Conservation (phyloP, 2,329 filamentous ascomycete genomes). For the Exophiala oligosperma region DNA sequence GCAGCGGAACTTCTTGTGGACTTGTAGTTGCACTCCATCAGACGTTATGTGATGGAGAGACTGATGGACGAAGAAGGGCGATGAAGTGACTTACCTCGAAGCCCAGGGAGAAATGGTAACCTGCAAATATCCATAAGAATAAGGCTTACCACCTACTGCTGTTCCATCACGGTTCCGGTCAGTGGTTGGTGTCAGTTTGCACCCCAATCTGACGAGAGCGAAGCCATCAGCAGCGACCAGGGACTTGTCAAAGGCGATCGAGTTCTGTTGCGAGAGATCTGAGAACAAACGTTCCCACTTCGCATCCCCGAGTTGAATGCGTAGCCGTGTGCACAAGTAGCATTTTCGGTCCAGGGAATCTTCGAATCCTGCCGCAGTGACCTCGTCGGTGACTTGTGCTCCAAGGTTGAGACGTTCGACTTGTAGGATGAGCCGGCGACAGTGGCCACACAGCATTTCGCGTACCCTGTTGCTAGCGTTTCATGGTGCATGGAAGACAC, state of each 20-base stretch:
- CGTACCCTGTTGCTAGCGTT: no score
- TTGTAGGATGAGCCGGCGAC: conserved; percentile 7
- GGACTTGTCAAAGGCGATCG: conserved; percentile 16
- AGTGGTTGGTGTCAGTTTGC: conserved; percentile 11
- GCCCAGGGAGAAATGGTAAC: conserved; percentile 1
- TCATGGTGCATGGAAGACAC: no score
- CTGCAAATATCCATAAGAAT: conserved; percentile 18
- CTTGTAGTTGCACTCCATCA: not conserved
- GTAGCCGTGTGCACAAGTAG: conserved; percentile 16
- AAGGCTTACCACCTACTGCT: conserved; percentile 3
- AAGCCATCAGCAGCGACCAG: not conserved
- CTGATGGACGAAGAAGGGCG: not conserved
- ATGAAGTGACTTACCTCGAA: conserved; percentile 1
- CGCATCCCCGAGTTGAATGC: conserved; percentile 9
- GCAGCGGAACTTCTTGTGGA: not conserved
- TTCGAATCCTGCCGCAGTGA: conserved; percentile 5
- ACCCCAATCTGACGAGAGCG: conserved; percentile 12
- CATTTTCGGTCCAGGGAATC: conserved; percentile 2
- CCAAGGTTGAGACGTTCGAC: not conserved
- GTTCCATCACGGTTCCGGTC: not conserved
- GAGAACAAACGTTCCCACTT: conserved; percentile 14
- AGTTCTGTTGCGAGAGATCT: conserved; percentile 1
- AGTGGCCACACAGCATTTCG: conserved; percentile 23
- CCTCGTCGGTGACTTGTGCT: conserved; percentile 3
- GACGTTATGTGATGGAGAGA: not conserved